These are phyloP conservation scores for Parathielavia appendiculata DNA, from an alignment of 495 filamentous ascomycete genomes.

Conservation along the genomic window DNA sequence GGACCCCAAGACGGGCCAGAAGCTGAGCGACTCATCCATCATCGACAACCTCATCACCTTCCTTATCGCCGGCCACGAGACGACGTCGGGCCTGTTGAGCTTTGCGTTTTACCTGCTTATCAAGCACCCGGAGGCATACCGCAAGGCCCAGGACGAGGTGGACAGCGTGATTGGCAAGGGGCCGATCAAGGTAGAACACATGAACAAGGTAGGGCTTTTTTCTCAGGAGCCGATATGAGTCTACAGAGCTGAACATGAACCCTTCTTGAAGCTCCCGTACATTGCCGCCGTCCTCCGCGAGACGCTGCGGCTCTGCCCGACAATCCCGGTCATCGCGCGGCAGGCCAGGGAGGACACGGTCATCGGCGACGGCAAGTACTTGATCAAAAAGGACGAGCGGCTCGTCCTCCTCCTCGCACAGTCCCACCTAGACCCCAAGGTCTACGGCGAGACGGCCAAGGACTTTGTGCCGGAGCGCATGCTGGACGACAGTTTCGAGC, in stretches of 20 bases:
- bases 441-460: conserved; percentile 50
- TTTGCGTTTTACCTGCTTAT: conserved; percentile 56
- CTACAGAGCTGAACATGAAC: neutral
- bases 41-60: conserved; percentile 72
- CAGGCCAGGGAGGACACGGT: conserved; percentile 43
- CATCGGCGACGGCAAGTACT: conserved; percentile 64
- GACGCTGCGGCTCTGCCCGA: conserved; percentile 60
- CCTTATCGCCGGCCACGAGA: conserved; percentile 70
- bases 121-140: conserved; percentile 45
- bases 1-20: conserved; percentile 61
- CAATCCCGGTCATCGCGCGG: conserved; percentile 54
- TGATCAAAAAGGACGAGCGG: conserved; percentile 50
- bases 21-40: conserved; percentile 56
- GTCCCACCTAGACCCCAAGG: conserved; percentile 43
- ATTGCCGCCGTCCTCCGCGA: conserved; percentile 60
- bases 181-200: conserved; percentile 59
- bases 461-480: conserved; percentile 61
- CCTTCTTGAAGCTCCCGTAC: conserved; percentile 27
- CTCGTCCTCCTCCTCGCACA: conserved; percentile 53
- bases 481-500: conserved; percentile 57
- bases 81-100: conserved; percentile 55
- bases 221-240: neutral
- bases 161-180: conserved; percentile 59
- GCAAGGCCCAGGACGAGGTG: conserved; percentile 55
- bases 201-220: conserved; percentile 48